phyloP scores from a whole-genome alignment of 2,329 filamentous ascomycete genomes.

The Teratosphaeria viscida region DNA sequence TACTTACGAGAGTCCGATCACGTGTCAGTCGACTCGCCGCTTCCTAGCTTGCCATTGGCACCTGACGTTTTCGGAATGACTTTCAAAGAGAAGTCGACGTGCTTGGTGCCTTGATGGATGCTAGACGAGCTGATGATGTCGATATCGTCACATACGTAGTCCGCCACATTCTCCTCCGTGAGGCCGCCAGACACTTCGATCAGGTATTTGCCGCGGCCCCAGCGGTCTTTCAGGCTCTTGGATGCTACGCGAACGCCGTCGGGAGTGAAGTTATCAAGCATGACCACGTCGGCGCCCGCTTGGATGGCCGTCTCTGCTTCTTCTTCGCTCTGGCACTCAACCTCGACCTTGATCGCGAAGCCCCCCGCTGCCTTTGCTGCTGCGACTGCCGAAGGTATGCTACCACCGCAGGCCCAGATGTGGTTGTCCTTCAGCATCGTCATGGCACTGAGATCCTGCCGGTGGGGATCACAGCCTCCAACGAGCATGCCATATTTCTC shows the following conservation, averaged over 20 bases:
- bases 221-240: slow-evolving; percentile 64
- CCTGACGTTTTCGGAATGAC: slow-evolving; percentile 44
- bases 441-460: slow-evolving; percentile 82
- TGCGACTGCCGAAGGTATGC: slow-evolving; percentile 74
- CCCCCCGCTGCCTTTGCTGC: slow-evolving; percentile 77
- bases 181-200: slow-evolving; percentile 89
- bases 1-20: slow-evolving; percentile 4
- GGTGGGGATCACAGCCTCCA: slow-evolving; percentile 81
- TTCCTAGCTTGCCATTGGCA: slow-evolving; percentile 12
- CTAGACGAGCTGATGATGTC: slow-evolving; percentile 94
- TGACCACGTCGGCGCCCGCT: slow-evolving; percentile 88
- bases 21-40: slow-evolving; percentile 12
- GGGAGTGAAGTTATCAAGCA: slow-evolving; percentile 90
- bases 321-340: slow-evolving; percentile 79
- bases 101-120: slow-evolving; percentile 88
- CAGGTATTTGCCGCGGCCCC: slow-evolving; percentile 57
- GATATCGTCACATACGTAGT: slow-evolving; percentile 72
- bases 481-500: slow-evolving; percentile 98
- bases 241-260: slow-evolving; percentile 69
- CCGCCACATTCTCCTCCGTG: slow-evolving; percentile 70
- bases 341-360: slow-evolving; percentile 89
- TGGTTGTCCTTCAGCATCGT: slow-evolving; percentile 99
- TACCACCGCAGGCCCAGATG: slow-evolving; percentile 74
- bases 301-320: slow-evolving; percentile 86
- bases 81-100: slow-evolving; percentile 94